Evolutionary conservation across 2,329 filamentous ascomycete genomes (phyloP).

Genomic region (Lizonia empirigonia): DNA sequence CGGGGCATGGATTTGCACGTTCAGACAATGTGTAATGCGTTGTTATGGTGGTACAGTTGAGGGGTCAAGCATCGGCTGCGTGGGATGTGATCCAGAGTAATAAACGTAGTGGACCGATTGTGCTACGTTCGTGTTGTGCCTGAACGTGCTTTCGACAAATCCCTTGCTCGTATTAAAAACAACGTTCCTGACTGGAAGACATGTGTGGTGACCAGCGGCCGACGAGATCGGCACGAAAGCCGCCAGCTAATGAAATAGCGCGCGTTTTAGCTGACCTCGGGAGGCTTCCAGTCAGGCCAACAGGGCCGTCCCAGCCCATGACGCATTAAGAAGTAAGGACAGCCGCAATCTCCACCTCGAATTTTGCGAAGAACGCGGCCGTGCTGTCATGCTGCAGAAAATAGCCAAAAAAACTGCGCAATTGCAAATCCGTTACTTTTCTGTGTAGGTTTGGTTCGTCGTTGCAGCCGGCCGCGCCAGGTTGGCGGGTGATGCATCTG

Average conservation of each 20-base stretch:
- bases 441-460: no score
- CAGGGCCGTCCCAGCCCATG: no score
- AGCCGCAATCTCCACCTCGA: conserved; percentile 1
- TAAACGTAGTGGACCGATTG: neutral
- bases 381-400: conserved; percentile 3
- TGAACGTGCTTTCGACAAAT: neutral
- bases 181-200: neutral
- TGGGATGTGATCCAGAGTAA: neutral
- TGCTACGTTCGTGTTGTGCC: neutral
- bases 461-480: no score
- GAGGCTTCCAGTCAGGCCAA: conserved; percentile 24
- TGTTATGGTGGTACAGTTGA: conserved; percentile 7
- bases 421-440: neutral
- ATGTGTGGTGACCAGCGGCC: neutral
- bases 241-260: conserved; percentile 15
- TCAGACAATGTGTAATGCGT: neutral
- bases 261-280: conserved; percentile 4
- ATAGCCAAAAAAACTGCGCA: neutral
- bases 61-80: conserved; percentile 2
- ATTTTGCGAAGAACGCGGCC: conserved; percentile 1
- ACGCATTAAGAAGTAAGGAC: conserved; percentile 15
- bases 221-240: neutral
- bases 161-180: neutral
- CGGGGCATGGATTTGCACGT: conserved; percentile 8
- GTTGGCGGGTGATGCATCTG: neutral